Percentiles rank a stretch among this genome's conserved stretches.
phyloP scores from a whole-genome alignment of 2,329 filamentous ascomycete genomes.

The Rutstroemia sp. region DNA sequence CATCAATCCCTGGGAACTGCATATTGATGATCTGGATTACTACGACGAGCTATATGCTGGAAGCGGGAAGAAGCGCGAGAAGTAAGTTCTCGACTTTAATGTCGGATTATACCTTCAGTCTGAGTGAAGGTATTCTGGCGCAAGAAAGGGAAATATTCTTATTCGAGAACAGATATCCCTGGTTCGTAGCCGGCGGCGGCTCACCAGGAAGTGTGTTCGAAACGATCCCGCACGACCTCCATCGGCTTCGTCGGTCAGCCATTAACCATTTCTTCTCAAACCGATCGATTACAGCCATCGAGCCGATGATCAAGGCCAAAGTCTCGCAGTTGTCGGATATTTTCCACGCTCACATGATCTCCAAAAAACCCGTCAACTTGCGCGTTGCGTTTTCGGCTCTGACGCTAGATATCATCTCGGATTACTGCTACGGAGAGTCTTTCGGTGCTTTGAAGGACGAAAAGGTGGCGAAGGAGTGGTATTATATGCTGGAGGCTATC shows the following conservation, averaged over 20 bases:
- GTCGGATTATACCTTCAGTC: neutral
- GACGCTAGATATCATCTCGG: constrained; percentile 20
- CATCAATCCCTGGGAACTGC: constrained; percentile 30
- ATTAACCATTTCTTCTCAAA: constrained; percentile 21
- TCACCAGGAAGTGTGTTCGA: constrained; percentile 1
- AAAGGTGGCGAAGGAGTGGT: neutral
- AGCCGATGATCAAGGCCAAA: constrained; percentile 18
- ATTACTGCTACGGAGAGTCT: constrained; percentile 23
- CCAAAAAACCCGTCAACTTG: constrained; percentile 1
- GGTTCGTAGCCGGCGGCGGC: neutral
- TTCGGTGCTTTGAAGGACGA: constrained; percentile 14
- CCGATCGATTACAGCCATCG: constrained; percentile 10
- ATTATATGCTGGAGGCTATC: neutral
- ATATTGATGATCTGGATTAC: constrained; percentile 32
- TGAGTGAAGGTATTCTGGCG: neutral
- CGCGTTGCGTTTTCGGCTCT: constrained; percentile 9
- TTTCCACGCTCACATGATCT: constrained; percentile 6
- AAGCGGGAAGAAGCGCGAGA: constrained; percentile 10
- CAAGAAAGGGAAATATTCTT: neutral
- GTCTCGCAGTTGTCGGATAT: constrained; percentile 10
- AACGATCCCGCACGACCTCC: constrained; percentile 16
- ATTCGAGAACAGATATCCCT: neutral
- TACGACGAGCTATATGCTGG: constrained; percentile 34
- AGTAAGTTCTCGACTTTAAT: constrained; percentile 1
- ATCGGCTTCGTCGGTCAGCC: constrained; percentile 17